phyloP scores from a whole-genome alignment of 129 eudicot species.

The Smallanthus sonchifolius region DNA sequence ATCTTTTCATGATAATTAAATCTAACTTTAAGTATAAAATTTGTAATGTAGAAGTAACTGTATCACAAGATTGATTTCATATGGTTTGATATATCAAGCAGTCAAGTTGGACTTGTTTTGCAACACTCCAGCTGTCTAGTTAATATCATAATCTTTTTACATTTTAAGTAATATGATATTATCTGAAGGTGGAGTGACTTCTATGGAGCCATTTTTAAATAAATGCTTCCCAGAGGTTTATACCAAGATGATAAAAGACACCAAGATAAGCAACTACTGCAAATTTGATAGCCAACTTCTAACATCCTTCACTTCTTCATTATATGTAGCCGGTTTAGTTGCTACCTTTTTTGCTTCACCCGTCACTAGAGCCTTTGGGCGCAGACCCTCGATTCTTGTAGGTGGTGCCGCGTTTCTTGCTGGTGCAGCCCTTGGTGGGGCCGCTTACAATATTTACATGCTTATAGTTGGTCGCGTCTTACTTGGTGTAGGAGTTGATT shows the following conservation, averaged over 20 bases:
- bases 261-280: constrained; percentile 55
- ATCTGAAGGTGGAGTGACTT: constrained; percentile 59
- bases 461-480: constrained; percentile 59
- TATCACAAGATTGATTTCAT: not conserved
- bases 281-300: constrained; percentile 54
- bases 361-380: constrained; percentile 49
- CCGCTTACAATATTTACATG: constrained; percentile 50
- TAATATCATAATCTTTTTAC: too few relatives aligned
- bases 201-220: constrained; percentile 55
- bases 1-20: not conserved
- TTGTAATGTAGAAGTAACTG: not conserved
- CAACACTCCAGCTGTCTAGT: constrained; percentile 5
- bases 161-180: constrained; percentile 7
- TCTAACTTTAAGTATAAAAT: not conserved
- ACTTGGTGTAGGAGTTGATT: constrained; percentile 75
- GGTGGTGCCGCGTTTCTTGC: constrained; percentile 50
- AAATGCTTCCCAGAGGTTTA: constrained; percentile 54
- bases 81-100: constrained; percentile 8
- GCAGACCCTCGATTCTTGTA: constrained; percentile 53
- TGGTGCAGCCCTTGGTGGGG: constrained; percentile 61
- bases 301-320: constrained; percentile 48
- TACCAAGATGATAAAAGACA: constrained; percentile 39
- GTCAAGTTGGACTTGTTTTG: constrained; percentile 28
- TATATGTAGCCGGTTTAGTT: constrained; percentile 50
- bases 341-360: constrained; percentile 62